phyloP scores from a whole-genome alignment of 768 basidiomycete species.

The Lactarius pseudohatsudake region DNA sequence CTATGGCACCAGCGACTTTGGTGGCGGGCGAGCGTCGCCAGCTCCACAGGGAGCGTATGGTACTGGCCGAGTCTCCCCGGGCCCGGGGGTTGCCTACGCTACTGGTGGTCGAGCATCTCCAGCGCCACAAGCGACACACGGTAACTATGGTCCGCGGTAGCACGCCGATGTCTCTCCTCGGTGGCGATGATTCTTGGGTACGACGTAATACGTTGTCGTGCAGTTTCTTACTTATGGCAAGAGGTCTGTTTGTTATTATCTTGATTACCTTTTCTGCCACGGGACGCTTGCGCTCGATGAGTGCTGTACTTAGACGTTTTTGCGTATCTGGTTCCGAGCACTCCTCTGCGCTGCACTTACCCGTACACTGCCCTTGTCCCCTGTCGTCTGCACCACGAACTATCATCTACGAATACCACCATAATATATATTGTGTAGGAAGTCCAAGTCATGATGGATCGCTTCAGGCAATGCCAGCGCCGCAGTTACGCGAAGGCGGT shows the following conservation, averaged over 20 bases:
- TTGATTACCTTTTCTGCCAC: not conserved
- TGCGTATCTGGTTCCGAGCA: not conserved
- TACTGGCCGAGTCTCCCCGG: constrained; percentile 11
- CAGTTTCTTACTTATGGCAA: constrained; percentile 7
- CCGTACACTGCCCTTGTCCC: not conserved
- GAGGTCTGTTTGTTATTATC: not conserved
- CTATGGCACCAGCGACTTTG: constrained; percentile 9
- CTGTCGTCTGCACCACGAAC: constrained; percentile 4
- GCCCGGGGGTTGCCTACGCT: constrained; percentile 6
- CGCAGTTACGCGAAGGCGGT: not conserved
- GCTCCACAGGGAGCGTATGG: constrained; percentile 24
- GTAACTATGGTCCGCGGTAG: constrained; percentile 30
- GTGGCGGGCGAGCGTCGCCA: constrained; percentile 24
- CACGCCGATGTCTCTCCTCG: not conserved
- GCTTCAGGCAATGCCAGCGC: not conserved
- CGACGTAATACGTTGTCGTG: not conserved
- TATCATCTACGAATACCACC: constrained; percentile 9
- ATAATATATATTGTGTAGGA: constrained; percentile 14
- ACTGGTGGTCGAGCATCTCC: constrained; percentile 44
- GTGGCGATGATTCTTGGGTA: constrained; percentile 1
- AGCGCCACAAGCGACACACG: constrained; percentile 48
- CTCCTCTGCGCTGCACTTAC: not conserved
- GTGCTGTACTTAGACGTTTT: constrained; percentile 3
- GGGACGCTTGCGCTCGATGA: constrained; percentile 12
- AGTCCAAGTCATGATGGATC: not conserved